Conservation (phyloP, 2,329 filamentous ascomycete species). For the Cercospora citrullina region DNA sequence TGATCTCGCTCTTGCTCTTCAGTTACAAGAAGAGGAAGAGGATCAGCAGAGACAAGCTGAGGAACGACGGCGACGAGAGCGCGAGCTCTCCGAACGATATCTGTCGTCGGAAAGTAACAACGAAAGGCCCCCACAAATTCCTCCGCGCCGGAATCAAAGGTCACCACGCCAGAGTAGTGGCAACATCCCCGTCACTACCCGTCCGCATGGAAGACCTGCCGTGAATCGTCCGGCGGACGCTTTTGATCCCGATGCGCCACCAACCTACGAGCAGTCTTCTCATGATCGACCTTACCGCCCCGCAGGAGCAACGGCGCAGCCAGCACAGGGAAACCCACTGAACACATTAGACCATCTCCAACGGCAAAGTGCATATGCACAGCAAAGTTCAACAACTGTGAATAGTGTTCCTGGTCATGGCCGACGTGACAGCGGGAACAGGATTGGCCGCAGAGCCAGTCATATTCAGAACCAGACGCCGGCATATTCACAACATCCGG, state of each 20-base stretch:
- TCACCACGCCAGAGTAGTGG: conserved; percentile 17
- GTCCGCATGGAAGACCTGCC: conserved; percentile 27
- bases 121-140: conserved; percentile 35
- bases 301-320: conserved; percentile 33
- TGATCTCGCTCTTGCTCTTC: conserved; percentile 82
- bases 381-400: conserved; percentile 21
- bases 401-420: conserved; percentile 21
- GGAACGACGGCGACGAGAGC: conserved; percentile 62
- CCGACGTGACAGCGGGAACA: conserved; percentile 21
- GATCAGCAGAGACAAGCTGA: conserved; percentile 66
- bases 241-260: conserved; percentile 58
- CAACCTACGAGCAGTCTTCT: conserved; percentile 66
- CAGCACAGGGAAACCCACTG: conserved; percentile 37
- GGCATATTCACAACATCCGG: conserved; percentile 8
- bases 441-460: conserved; percentile 27
- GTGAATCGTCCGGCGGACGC: conserved; percentile 37
- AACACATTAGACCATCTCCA: conserved; percentile 38
- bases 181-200: conserved; percentile 22
- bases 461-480: conserved; percentile 17
- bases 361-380: conserved; percentile 32
- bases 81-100: conserved; percentile 66
- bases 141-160: conserved; percentile 33
- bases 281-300: conserved; percentile 54
- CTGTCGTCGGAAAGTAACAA: conserved; percentile 60
- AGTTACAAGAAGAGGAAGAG: conserved; percentile 93